Evolutionary conservation across 768 basidiomycete species (phyloP).

Genomic region (Trametes cubensis): DNA sequence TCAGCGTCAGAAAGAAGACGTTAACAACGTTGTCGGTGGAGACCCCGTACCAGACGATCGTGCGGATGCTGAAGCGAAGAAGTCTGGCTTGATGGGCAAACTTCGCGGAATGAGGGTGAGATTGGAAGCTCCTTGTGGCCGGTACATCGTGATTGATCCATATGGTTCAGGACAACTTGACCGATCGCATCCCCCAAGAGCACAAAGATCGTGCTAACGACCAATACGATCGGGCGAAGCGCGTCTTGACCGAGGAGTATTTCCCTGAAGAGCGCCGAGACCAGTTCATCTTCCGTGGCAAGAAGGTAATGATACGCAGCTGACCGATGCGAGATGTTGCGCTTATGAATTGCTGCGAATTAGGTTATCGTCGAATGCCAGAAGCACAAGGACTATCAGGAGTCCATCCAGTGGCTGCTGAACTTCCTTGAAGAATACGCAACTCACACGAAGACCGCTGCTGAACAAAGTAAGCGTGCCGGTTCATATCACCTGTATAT

Average conservation of each 20-base stretch:
- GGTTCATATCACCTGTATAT: not conserved
- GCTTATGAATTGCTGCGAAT: too few relatives aligned
- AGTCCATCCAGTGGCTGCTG: slow-evolving; percentile 75
- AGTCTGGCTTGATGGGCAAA: slow-evolving; percentile 36
- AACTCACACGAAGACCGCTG: slow-evolving; percentile 35
- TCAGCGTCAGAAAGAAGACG: slow-evolving; percentile 28
- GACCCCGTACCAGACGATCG: slow-evolving; percentile 36
- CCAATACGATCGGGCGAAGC: slow-evolving; percentile 58
- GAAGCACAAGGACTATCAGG: slow-evolving; percentile 88
- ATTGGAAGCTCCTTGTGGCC: not conserved
- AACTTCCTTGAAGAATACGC: slow-evolving; percentile 64
- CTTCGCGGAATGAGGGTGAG: slow-evolving; percentile 36
- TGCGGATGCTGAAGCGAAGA: slow-evolving; percentile 44
- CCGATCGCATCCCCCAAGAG: slow-evolving; percentile 66
- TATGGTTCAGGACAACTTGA: slow-evolving; percentile 41
- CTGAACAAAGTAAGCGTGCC: slow-evolving; percentile 18
- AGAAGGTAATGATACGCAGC: slow-evolving; percentile 63
- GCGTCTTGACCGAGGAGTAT: slow-evolving; percentile 78
- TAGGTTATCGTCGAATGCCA: slow-evolving; percentile 90
- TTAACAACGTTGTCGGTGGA: slow-evolving; percentile 29
- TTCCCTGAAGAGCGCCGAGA: slow-evolving; percentile 91
- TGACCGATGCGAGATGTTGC: not conserved
- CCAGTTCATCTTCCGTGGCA: slow-evolving; percentile 89
- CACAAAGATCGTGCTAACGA: slow-evolving; percentile 62
- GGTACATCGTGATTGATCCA: not conserved